Base-by-base conservation (phyloP, 345 rosid species). In the Cochlearia excelsa region DNA sequence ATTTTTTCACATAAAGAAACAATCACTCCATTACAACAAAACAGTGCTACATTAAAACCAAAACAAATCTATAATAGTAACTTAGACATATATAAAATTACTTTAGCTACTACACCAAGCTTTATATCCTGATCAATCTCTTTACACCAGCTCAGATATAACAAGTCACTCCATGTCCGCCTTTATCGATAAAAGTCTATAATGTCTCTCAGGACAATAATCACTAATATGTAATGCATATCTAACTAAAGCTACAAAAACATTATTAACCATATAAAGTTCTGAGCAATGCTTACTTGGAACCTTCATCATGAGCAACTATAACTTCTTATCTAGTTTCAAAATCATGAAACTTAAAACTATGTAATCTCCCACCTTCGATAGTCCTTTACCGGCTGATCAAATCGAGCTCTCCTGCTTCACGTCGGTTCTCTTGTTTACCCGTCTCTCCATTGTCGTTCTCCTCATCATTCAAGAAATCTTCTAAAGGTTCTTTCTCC, bases 381-480 rank as follows among this genome's bases (percentile, higher is more conserved):
- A 16, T 35, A 43, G 48, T 37, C 43, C 29, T 31, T 52, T 46
- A 89, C 55, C 95, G 80, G 34, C 85, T 76, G 67, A 89, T 93
- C 67, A 89, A 73, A 74, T 93, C 97, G 5, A 93, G 87, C 46
- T 90, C 88, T 42, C 99, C 96, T 23, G 74, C 83, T 58, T 84
- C 95, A 37, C 82, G 85, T 96, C 97, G 87, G 53, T 84, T 82
- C 27, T 78, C 84, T 23, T 85, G 96, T 51, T 51, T 69, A 30
- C 74, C 86, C 0, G 84, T 75, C 34, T 85, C 95, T 11, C 88
- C 97, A 65, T 84, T 90, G 50, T 87, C 95, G 43, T 85, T 82
- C 75, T 90, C 97, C 51, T 90, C 97, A 54, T 94, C 95, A 16
- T 90, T 94, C 78, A 94, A 78, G 80, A 90, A 94, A 81, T 90